phyloP scores from a whole-genome alignment of 2,329 filamentous ascomycete genomes.

The Alternaria solani region DNA sequence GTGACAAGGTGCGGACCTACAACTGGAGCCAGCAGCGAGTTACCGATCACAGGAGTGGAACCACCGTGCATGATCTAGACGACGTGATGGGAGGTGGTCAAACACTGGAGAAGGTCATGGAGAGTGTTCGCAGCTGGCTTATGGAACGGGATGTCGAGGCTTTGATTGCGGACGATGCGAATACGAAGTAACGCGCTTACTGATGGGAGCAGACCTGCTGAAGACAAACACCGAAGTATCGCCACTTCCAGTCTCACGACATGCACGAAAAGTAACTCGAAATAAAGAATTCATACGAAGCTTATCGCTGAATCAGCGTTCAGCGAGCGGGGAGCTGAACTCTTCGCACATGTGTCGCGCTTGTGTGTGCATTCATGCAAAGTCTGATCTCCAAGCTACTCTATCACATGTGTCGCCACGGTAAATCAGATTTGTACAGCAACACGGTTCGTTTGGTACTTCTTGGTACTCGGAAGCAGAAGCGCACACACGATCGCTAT shows the following conservation, averaged over 20 bases:
- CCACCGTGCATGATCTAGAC: slow-evolving; percentile 81
- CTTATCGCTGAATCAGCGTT: neutral
- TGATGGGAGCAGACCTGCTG: neutral
- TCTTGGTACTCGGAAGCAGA: slow-evolving; percentile 42
- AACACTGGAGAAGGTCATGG: slow-evolving; percentile 76
- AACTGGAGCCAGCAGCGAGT: slow-evolving; percentile 82
- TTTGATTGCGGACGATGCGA: slow-evolving; percentile 60
- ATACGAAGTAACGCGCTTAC: slow-evolving; percentile 25
- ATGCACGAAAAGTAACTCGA: neutral
- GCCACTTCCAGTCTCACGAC: neutral
- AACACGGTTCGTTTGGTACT: slow-evolving; percentile 45
- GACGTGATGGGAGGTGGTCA: slow-evolving; percentile 80
- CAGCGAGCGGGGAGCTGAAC: neutral
- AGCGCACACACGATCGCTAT: slow-evolving; percentile 43
- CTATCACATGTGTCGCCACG: neutral
- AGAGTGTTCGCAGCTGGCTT: slow-evolving; percentile 79
- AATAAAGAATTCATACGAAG: neutral
- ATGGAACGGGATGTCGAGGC: slow-evolving; percentile 76
- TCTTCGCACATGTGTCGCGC: too few relatives aligned
- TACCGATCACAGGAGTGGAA: slow-evolving; percentile 84
- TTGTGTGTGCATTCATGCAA: neutral
- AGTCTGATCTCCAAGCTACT: neutral
- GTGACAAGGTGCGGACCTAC: slow-evolving; percentile 94
- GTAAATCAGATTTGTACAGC: slow-evolving; percentile 27
- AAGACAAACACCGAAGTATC: neutral